phyloP scores from a whole-genome alignment of 2,329 filamentous ascomycete species.

The Fusarium proliferatum region DNA sequence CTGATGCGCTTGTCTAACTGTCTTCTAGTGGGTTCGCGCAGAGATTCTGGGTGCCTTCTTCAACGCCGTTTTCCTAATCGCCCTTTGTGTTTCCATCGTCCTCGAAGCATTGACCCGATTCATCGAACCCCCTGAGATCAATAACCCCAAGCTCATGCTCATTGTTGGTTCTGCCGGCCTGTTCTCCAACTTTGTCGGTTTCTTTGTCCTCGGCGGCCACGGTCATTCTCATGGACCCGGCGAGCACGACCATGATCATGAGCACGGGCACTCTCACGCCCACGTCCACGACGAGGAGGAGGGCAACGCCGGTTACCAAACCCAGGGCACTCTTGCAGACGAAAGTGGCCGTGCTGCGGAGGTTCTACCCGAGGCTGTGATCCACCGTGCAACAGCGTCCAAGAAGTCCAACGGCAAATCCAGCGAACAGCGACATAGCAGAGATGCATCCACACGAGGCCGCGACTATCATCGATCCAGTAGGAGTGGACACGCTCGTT shows the following conservation, averaged over 20 bases:
- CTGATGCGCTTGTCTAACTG: constrained; percentile 37
- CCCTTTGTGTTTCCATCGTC: constrained; percentile 94
- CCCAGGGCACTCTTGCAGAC: constrained; percentile 60
- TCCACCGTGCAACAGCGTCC: constrained; percentile 59
- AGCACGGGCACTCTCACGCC: constrained; percentile 50
- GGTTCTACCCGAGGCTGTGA: constrained; percentile 70
- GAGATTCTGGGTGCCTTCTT: constrained; percentile 96
- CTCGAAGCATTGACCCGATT: constrained; percentile 94
- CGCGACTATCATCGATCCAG: constrained; percentile 58
- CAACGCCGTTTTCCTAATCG: constrained; percentile 97
- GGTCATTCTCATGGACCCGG: constrained; percentile 80
- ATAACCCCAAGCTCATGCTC: constrained; percentile 86
- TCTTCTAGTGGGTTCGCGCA: constrained; percentile 86
- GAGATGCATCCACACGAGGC: constrained; percentile 50
- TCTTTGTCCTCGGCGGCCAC: constrained; percentile 93
- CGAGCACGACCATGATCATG: constrained; percentile 60
- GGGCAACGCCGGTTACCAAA: constrained; percentile 57
- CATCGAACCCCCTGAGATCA: constrained; percentile 88
- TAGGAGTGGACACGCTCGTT: constrained; percentile 66
- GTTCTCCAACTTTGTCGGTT: constrained; percentile 86
- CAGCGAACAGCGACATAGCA: constrained; percentile 44
- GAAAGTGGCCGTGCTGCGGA: constrained; percentile 70
- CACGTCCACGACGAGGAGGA: constrained; percentile 61
- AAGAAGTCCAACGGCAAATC: constrained; percentile 50
- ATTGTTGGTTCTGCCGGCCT: constrained; percentile 90